Evolutionary conservation across 176 grass and related monocot genomes (phyloP).

Genomic region (Microstegium vimineum): DNA sequence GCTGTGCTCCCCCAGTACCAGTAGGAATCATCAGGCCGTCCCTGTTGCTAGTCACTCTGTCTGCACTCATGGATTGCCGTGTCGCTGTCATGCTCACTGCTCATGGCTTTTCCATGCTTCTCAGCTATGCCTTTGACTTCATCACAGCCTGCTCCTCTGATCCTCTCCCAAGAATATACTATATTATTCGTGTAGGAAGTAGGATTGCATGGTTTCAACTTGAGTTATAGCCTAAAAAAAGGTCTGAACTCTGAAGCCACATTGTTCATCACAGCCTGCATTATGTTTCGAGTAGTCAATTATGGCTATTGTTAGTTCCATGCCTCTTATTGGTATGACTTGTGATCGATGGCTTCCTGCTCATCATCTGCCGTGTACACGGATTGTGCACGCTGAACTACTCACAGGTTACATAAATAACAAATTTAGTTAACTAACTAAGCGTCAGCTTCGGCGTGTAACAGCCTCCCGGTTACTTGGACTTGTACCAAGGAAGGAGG

Average conservation of each 20-base stretch:
- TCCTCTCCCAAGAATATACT: not conserved
- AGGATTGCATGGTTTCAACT: slow-evolving; percentile 1
- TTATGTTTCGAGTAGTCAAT: too few species aligned
- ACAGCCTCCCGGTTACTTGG: slow-evolving; percentile 5
- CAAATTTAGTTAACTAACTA: not conserved
- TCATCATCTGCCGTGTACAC: not conserved
- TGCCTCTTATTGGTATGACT: not conserved
- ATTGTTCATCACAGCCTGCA: too few species aligned
- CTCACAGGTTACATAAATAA: not conserved
- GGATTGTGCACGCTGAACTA: not conserved
- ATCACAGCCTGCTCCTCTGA: not conserved
- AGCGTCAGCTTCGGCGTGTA: not conserved
- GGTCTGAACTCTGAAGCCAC: not conserved
- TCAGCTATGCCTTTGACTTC: slow-evolving; percentile 23
- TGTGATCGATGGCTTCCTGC: not conserved
- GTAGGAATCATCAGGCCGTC: too few species aligned
- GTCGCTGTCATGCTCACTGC: not conserved
- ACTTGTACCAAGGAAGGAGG: not conserved
- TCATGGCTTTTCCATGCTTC: slow-evolving; percentile 22
- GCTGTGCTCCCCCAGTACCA: not conserved
- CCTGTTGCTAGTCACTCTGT: too few species aligned
- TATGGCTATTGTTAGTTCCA: not conserved
- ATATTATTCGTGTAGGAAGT: too few species aligned
- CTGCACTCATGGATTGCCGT: not conserved
- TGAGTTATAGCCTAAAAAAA: not conserved